These are phyloP conservation scores for Pichia kluyveri DNA, from an alignment of 805 yeast species.

Conservation along the genomic window DNA sequence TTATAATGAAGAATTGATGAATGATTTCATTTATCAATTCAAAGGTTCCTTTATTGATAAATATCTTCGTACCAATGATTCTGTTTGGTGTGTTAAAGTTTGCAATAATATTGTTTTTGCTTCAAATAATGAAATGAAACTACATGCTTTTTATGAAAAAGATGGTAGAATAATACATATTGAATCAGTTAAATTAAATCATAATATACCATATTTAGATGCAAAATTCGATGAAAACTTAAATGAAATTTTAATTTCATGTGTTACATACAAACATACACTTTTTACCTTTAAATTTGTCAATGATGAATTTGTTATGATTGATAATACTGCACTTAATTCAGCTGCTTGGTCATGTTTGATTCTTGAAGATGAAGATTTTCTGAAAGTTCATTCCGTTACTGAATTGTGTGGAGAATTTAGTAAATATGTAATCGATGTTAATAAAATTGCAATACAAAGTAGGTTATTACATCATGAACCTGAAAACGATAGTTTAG, in stretches of 20 bases:
- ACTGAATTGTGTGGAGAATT: conserved; percentile 40
- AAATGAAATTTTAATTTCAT: neutral
- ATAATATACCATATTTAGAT: conserved; percentile 43
- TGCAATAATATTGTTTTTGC: conserved; percentile 32
- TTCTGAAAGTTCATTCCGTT: conserved; percentile 41
- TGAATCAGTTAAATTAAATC: conserved; percentile 34
- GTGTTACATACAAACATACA: neutral
- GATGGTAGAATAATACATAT: neutral
- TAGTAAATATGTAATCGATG: conserved; percentile 14
- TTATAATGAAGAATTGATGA: too few relatives aligned
- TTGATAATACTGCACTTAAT: conserved; percentile 1
- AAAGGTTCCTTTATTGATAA: neutral
- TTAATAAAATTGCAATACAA: conserved; percentile 10
- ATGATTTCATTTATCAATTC: too few relatives aligned
- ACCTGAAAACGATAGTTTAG: conserved; percentile 18
- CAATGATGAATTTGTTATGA: neutral
- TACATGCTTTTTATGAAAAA: conserved; percentile 28
- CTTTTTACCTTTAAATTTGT: neutral
- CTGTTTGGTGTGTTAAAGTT: conserved; percentile 55
- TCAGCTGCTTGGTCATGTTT: neutral
- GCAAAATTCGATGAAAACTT: neutral
- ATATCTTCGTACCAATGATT: neutral
- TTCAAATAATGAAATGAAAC: conserved; percentile 45
- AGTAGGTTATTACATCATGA: conserved; percentile 17
- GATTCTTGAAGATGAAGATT: conserved; percentile 28